Evolutionary conservation across 805 yeast species (phyloP), one percentile per base, ranked within the genome.

Genomic region (Teunomyces barrocoloradensis): DNA sequence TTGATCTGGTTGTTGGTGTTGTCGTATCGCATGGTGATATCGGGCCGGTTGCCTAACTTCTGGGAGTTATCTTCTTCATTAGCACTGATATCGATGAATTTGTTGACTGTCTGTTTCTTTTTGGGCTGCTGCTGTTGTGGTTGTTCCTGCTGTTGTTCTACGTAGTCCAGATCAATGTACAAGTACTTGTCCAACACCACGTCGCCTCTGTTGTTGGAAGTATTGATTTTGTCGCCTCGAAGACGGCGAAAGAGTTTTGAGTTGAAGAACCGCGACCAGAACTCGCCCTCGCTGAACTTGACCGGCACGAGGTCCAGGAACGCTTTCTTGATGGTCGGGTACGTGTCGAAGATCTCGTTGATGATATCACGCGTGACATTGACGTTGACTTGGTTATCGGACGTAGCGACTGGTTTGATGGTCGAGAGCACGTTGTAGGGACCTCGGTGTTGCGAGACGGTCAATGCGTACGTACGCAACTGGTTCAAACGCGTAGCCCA

Each of bases 251-350:
- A 94, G 50, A 94, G 70, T 57, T 89, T 86, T 0, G 97, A 90
- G 58, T 89, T 84, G 74, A 94, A 94, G 59, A 94, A 94, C 52
- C 97, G 73, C 9, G 96, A 89, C 99, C 99, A 94, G 58, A 94
- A 94, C 60, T 87, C 96, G 36, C 92, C 91, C 63, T 94, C 98
- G 42, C 81, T 78, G 45, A 94, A 75, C 51, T 85, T 84, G 11
- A 51, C 57, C 0, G 98, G 99, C 4, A 94, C 99, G 48, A 84
- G 84, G 46, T 94, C 99, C 49, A 81, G 84, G 60, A 87, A 94
- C 0, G 98, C 98, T 52, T 80, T 81, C 50, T 88, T 81, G 21
- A 94, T 95, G 33, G 91, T 81, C 0, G 99, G 99, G 60, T 92
- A 94, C 49, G 92, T 96, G 44, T 84, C 88, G 62, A 94, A 91